A percentile compares a stretch with the other conserved stretches of the same genome.
These are phyloP conservation scores for Strobilomyces confusus DNA, from an alignment of 768 basidiomycete species.

Conservation along the genomic window DNA sequence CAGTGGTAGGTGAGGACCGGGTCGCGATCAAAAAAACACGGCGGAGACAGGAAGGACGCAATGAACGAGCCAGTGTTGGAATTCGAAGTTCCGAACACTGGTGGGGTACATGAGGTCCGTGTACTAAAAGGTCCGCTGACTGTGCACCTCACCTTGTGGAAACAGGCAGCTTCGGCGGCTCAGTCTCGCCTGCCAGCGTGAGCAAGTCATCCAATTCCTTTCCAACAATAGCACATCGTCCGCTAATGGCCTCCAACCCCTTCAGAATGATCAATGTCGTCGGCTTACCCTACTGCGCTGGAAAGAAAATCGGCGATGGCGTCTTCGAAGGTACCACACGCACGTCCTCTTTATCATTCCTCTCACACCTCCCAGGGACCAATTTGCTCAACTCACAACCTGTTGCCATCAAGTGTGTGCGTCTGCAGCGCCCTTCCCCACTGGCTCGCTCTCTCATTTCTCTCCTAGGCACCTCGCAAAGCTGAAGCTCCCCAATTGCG, in stretches of 20 bases:
- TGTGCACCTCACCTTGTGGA: too few relatives aligned
- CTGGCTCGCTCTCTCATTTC: constrained; percentile 8
- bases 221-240: constrained; percentile 13
- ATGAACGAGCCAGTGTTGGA: too few relatives aligned
- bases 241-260: constrained; percentile 51
- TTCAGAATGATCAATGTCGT: constrained; percentile 74
- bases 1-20: too few relatives aligned
- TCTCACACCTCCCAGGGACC: constrained; percentile 56
- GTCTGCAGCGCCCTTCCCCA: constrained; percentile 32
- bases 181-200: constrained; percentile 23
- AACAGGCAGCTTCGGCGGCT: constrained; percentile 18
- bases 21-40: too few relatives aligned
- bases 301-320: constrained; percentile 99
- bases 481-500: constrained; percentile 97
- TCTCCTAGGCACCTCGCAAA: constrained; percentile 73
- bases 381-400: constrained; percentile 98
- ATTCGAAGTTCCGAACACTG: too few relatives aligned
- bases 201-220: constrained; percentile 8
- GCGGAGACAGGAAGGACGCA: too few relatives aligned
- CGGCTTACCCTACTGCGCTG: constrained; percentile 95
- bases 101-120: too few relatives aligned
- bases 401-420: constrained; percentile 99
- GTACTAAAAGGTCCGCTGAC: too few relatives aligned
- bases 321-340: constrained; percentile 77
- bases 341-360: not conserved